Evolutionary conservation across 345 rosid species (phyloP).

Genomic region (Euclidium syriacum): DNA sequence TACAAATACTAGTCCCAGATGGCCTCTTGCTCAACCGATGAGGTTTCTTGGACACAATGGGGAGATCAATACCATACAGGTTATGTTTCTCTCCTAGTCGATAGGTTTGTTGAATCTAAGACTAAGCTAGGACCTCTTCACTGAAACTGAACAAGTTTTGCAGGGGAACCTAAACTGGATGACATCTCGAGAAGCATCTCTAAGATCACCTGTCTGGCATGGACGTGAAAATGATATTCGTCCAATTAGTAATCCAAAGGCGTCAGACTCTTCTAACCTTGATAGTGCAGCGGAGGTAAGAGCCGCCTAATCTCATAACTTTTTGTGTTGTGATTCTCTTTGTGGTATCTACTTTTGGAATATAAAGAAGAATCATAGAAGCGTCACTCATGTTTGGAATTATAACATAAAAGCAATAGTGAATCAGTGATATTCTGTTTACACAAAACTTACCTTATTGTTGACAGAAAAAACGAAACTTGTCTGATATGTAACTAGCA

Average conservation of each 20-base stretch:
- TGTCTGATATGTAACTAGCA: background rate
- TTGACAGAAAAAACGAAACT: background rate
- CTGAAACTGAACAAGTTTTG: slow-evolving; percentile 25
- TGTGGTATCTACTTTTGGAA: background rate
- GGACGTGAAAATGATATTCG: slow-evolving; percentile 97
- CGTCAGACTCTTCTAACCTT: slow-evolving; percentile 95
- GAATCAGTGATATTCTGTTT: slow-evolving; percentile 8
- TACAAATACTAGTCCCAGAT: slow-evolving; percentile 97
- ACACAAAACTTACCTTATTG: background rate
- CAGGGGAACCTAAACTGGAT: slow-evolving; percentile 99
- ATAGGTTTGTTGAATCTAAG: slow-evolving; percentile 6
- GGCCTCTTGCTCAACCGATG: slow-evolving; percentile 99
- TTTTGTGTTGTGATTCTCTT: slow-evolving; percentile 11
- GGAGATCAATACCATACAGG: slow-evolving; percentile 99
- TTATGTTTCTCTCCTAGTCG: slow-evolving; percentile 22
- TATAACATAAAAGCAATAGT: slow-evolving; percentile 1
- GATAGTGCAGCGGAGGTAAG: slow-evolving; percentile 97
- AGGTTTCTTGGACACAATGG: slow-evolving; percentile 99
- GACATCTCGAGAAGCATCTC: slow-evolving; percentile 90
- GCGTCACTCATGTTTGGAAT: slow-evolving; percentile 5
- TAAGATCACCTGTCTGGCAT: slow-evolving; percentile 91
- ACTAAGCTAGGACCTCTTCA: background rate
- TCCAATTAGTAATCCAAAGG: slow-evolving; percentile 90
- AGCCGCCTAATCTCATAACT: slow-evolving; percentile 5
- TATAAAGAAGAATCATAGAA: background rate